Percentiles rank a stretch among this genome's conserved stretches.
Conservation (phyloP, 176 grass and related monocot species). For the Cenchrus fungigraminus region DNA sequence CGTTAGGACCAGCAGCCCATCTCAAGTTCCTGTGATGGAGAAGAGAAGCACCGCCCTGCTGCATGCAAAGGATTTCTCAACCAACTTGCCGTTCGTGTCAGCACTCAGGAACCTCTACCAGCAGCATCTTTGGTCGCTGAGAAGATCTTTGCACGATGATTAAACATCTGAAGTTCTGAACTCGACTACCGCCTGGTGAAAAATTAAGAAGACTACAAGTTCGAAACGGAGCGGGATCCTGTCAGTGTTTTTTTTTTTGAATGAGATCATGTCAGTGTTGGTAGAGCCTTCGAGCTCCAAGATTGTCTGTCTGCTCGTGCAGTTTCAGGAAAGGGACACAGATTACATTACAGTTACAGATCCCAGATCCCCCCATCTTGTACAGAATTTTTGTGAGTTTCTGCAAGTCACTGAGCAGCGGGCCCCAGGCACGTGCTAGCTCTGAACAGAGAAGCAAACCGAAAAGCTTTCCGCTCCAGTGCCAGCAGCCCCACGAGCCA, state of each 20-base stretch:
- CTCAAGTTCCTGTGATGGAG: background rate
- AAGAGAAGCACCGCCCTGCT: background rate
- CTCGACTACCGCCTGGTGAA: background rate
- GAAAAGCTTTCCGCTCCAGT: background rate
- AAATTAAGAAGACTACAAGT: background rate
- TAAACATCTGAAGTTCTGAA: background rate
- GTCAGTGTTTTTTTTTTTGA: too few relatives aligned
- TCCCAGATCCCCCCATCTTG: too few relatives aligned
- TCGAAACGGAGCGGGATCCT: background rate
- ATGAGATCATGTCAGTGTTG: background rate
- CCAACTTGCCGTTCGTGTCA: too few relatives aligned
- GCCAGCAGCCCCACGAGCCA: background rate
- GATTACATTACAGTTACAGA: too few relatives aligned
- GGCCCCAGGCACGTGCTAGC: background rate
- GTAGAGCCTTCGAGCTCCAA: background rate
- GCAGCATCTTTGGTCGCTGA: background rate
- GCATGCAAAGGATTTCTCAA: background rate
- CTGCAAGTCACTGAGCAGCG: background rate
- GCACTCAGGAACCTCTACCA: background rate
- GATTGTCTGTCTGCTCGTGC: background rate
- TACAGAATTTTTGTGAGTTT: background rate
- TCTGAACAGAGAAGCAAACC: background rate
- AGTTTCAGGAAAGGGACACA: background rate
- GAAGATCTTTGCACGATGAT: background rate
- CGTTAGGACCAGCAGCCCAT: too few relatives aligned